Evolutionary conservation across 2,329 filamentous ascomycete species (phyloP).

Genomic region (Elsinoe fawcettii): DNA sequence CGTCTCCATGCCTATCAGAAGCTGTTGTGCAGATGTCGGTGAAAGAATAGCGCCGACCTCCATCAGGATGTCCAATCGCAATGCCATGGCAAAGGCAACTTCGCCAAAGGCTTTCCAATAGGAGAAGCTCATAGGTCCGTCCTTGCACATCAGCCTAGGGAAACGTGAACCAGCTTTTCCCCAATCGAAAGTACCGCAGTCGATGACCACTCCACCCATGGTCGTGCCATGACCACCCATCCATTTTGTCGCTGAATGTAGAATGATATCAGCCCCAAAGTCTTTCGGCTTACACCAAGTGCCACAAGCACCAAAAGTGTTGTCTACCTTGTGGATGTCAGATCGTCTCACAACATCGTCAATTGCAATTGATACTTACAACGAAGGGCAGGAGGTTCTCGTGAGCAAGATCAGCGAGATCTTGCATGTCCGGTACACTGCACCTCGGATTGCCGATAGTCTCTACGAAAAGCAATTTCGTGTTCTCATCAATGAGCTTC

Average conservation of each 20-base stretch:
- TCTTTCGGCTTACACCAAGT: slow-evolving; percentile 22
- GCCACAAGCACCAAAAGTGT: slow-evolving; percentile 26
- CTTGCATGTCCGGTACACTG: background rate
- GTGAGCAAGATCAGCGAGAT: background rate
- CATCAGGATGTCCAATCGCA: slow-evolving; percentile 25
- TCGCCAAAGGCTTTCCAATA: slow-evolving; percentile 25
- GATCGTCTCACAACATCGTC: slow-evolving; percentile 27
- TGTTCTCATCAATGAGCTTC: background rate
- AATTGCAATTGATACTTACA: slow-evolving; percentile 26
- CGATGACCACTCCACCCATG: slow-evolving; percentile 26
- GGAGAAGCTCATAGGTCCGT: slow-evolving; percentile 24
- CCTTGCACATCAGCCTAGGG: slow-evolving; percentile 23
- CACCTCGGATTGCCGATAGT: background rate
- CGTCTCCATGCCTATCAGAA: slow-evolving; percentile 25
- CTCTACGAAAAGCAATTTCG: background rate
- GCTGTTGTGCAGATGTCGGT: slow-evolving; percentile 24
- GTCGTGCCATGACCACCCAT: slow-evolving; percentile 27
- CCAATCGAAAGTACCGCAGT: slow-evolving; percentile 27
- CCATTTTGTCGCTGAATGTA: slow-evolving; percentile 27
- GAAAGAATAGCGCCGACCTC: slow-evolving; percentile 24
- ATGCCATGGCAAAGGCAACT: slow-evolving; percentile 21
- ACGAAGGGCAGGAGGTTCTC: background rate
- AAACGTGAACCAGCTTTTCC: slow-evolving; percentile 21
- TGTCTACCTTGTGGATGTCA: slow-evolving; percentile 20
- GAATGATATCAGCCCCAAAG: slow-evolving; percentile 26